phyloP scores from a whole-genome alignment of 2,329 filamentous ascomycete genomes.

The Xylariaceae sp. region DNA sequence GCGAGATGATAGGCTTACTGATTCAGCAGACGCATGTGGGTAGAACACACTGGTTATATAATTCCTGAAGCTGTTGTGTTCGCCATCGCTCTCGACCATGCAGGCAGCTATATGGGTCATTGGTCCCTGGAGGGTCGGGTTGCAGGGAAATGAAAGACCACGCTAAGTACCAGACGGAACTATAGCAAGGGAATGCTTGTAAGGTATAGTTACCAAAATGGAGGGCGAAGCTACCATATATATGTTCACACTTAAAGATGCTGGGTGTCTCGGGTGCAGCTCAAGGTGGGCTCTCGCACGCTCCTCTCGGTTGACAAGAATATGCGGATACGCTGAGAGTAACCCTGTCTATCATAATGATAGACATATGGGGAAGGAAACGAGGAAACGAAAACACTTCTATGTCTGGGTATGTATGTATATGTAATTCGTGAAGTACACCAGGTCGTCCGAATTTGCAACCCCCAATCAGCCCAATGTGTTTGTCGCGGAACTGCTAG shows the following conservation, averaged over 20 bases:
- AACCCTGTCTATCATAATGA: slow-evolving; percentile 23
- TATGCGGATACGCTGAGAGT: slow-evolving; percentile 31
- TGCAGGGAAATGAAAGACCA: slow-evolving; percentile 33
- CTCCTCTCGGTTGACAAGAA: slow-evolving; percentile 25
- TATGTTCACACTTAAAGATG: slow-evolving; percentile 33
- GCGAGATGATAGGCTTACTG: slow-evolving; percentile 42
- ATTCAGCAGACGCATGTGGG: slow-evolving; percentile 48
- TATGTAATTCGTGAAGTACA: slow-evolving; percentile 28
- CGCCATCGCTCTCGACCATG: slow-evolving; percentile 53
- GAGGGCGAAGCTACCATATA: slow-evolving; percentile 39
- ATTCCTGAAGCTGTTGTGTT: slow-evolving; percentile 42
- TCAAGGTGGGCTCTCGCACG: slow-evolving; percentile 15
- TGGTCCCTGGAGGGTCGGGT: slow-evolving; percentile 37
- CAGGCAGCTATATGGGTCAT: slow-evolving; percentile 68
- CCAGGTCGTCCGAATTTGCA: slow-evolving; percentile 12
- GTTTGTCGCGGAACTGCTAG: background rate
- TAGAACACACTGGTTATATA: slow-evolving; percentile 56
- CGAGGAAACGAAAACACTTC: slow-evolving; percentile 18
- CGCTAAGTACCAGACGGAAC: slow-evolving; percentile 29
- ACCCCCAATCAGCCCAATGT: slow-evolving; percentile 10
- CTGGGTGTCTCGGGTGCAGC: slow-evolving; percentile 25
- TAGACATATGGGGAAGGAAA: slow-evolving; percentile 25
- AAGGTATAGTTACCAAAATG: slow-evolving; percentile 27
- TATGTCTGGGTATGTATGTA: slow-evolving; percentile 27
- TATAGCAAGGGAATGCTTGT: slow-evolving; percentile 37